Percentiles rank a stretch among this genome's conserved stretches.
These are phyloP conservation scores for Boechera retrofracta DNA, from an alignment of 345 rosid genomes.

Conservation along the genomic window DNA sequence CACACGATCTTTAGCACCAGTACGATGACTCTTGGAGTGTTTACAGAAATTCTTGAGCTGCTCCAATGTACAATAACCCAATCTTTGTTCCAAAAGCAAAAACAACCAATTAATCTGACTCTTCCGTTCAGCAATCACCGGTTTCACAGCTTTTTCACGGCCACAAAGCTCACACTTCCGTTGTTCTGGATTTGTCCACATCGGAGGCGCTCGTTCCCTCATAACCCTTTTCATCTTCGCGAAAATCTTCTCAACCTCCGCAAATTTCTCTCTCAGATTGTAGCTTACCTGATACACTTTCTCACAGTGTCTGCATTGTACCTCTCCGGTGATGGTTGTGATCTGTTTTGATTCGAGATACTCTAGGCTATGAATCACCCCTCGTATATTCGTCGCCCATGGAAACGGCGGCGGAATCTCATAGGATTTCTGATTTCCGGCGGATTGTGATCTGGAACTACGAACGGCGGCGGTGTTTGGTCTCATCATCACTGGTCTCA, in stretches of 20 bases:
- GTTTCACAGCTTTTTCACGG: conserved; percentile 61
- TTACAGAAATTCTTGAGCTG: conserved; percentile 91
- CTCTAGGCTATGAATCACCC: conserved; percentile 52
- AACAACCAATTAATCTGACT: conserved; percentile 81
- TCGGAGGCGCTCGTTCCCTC: conserved; percentile 71
- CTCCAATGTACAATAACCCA: conserved; percentile 72
- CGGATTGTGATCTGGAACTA: background rate
- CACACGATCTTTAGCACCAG: conserved; percentile 87
- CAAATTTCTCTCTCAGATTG: conserved; percentile 59
- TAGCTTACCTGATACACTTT: conserved; percentile 51
- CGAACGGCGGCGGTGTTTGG: background rate
- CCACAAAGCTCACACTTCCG: conserved; percentile 56
- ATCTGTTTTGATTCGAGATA: conserved; percentile 50
- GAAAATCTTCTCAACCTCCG: conserved; percentile 50
- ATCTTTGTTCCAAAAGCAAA: conserved; percentile 70
- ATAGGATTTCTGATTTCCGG: conserved; percentile 40
- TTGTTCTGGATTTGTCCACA: conserved; percentile 62
- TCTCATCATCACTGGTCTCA: background rate
- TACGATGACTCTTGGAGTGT: conserved; percentile 71
- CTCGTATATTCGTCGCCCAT: conserved; percentile 70
- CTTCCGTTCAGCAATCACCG: conserved; percentile 60
- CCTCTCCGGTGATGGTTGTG: conserved; percentile 49
- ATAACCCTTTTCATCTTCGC: conserved; percentile 39
- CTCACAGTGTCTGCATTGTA: conserved; percentile 79
- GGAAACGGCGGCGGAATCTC: conserved; percentile 57